Conservation (phyloP, 345 rosid genomes). For the Hibiscus tridactylites region DNA sequence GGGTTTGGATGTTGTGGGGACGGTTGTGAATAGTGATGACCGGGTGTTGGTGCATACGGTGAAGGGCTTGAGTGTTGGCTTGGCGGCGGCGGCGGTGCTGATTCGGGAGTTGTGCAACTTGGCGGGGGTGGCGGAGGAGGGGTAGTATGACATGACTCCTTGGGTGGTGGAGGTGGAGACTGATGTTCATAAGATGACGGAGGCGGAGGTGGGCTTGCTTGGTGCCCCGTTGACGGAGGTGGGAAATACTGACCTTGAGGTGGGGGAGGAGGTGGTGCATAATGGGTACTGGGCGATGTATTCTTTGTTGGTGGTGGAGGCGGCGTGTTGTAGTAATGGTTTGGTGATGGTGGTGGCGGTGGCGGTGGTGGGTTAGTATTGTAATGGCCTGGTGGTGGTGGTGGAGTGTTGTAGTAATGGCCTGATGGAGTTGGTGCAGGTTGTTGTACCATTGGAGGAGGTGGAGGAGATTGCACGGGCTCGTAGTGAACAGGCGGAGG, state of each 20-base stretch:
- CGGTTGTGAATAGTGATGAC: conserved; percentile 18
- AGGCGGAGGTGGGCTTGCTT: conserved; percentile 15
- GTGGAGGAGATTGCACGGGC: conserved; percentile 19
- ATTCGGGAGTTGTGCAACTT: conserved; percentile 17
- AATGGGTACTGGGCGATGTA: conserved; percentile 11
- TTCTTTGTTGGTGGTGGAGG: conserved; percentile 25
- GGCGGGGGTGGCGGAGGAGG: conserved; percentile 27
- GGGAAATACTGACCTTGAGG: conserved; percentile 5
- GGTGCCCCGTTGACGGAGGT: conserved; percentile 12
- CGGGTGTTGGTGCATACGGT: conserved; percentile 15
- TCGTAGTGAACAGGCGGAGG: conserved; percentile 21
- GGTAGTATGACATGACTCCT: conserved; percentile 12
- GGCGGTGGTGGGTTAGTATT: conserved; percentile 20
- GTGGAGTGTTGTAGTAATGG: conserved; percentile 19
- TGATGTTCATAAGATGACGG: conserved; percentile 11
- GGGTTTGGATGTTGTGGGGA: not conserved
- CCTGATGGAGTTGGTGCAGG: conserved; percentile 9
- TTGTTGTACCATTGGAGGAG: conserved; percentile 9
- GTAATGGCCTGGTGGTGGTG: conserved; percentile 28
- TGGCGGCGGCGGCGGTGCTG: conserved; percentile 17
- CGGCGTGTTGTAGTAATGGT: conserved; percentile 20
- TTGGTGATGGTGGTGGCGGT: conserved; percentile 22
- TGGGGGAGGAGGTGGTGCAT: conserved; percentile 21
- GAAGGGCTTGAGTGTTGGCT: conserved; percentile 26
- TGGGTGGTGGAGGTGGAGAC: conserved; percentile 26